phyloP scores from a whole-genome alignment of 2,329 filamentous ascomycete genomes.

The Acarospora socialis region DNA sequence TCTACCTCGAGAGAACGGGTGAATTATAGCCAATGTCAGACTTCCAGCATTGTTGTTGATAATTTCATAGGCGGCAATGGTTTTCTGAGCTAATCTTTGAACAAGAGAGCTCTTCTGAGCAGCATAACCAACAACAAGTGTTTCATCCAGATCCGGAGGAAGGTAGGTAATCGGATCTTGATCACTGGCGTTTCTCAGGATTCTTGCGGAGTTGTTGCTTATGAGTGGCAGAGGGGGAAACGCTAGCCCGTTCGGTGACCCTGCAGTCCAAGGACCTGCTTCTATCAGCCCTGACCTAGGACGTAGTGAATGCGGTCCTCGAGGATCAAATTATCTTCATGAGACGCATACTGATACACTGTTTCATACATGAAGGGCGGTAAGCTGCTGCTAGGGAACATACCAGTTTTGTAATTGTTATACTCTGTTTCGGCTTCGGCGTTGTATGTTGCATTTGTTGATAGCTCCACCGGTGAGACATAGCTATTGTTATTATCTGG shows the following conservation, averaged over 20 bases:
- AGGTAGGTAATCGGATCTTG: background rate
- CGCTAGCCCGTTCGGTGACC: constrained; percentile 16
- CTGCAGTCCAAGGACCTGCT: constrained; percentile 18
- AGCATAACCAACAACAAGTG: background rate
- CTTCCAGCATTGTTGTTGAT: constrained; percentile 14
- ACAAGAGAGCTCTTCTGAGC: background rate
- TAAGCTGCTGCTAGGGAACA: background rate
- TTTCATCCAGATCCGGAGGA: background rate
- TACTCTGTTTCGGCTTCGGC: constrained; percentile 8
- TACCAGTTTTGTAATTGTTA: constrained; percentile 9
- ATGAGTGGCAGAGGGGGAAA: constrained; percentile 17
- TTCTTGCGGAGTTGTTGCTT: constrained; percentile 11
- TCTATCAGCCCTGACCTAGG: no score
- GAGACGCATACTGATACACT: background rate
- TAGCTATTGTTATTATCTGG: constrained; percentile 15
- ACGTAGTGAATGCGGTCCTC: no score
- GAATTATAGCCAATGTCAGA: constrained; percentile 4
- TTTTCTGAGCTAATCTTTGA: background rate
- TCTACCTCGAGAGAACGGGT: constrained; percentile 20
- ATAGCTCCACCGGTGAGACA: constrained; percentile 13
- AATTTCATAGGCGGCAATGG: background rate
- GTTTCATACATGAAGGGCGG: background rate
- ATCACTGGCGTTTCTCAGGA: constrained; percentile 1
- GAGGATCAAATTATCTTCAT: no score
- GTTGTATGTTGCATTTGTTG: constrained; percentile 15